Evolutionary conservation across 805 yeast genomes (phyloP).

Genomic region (Ogataea pini): DNA sequence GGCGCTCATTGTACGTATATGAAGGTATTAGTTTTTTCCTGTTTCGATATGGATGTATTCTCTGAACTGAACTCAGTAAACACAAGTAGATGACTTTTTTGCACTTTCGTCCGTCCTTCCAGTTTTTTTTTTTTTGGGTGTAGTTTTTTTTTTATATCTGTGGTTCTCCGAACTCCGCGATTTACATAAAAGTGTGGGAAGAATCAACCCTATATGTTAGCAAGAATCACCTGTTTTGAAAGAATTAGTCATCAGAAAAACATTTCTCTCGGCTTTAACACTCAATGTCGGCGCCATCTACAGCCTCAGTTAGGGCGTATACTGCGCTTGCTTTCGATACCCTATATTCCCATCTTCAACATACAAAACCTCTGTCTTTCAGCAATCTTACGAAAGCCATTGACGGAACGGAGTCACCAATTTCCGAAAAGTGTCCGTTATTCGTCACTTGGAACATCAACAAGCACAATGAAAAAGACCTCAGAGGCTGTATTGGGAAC

Average conservation of each 20-base stretch:
- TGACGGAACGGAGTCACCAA: conserved; percentile 11
- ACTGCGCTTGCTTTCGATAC: conserved; percentile 45
- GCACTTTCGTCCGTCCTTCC: not conserved
- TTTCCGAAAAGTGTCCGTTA: conserved; percentile 50
- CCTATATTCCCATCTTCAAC: conserved; percentile 32
- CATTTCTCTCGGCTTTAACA: too few relatives aligned
- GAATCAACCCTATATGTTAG: not conserved
- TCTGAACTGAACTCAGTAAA: too few relatives aligned
- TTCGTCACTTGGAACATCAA: conserved; percentile 83
- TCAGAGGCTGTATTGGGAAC: conserved; percentile 95
- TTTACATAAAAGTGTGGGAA: not conserved
- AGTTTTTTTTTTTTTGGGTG: not conserved
- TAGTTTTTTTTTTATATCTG: not conserved
- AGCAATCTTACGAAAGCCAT: conserved; percentile 12
- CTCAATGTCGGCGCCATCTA: conserved; percentile 2
- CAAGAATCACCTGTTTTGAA: not conserved
- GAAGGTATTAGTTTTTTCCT: too few relatives aligned
- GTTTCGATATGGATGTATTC: too few relatives aligned
- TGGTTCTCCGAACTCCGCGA: not conserved
- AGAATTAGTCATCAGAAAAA: not conserved
- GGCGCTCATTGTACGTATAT: too few relatives aligned
- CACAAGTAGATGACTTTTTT: too few relatives aligned
- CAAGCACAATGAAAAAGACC: conserved; percentile 33
- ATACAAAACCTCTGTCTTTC: conserved; percentile 17
- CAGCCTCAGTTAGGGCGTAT: conserved; percentile 32